These are phyloP conservation scores for Trifolium fragiferum DNA, from an alignment of 306 rosid species.

Conservation along the genomic window DNA sequence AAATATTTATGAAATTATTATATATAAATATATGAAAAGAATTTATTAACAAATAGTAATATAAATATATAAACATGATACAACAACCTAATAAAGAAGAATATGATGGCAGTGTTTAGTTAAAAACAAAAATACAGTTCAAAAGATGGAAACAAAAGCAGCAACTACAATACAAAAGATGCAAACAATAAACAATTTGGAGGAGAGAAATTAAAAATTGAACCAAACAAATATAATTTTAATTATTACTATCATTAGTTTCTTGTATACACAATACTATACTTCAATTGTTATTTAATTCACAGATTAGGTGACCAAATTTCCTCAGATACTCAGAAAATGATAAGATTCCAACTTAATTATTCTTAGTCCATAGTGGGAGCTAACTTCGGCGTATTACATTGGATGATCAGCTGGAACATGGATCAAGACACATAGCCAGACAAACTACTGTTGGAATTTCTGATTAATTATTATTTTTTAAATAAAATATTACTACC, in stretches of 20 bases:
- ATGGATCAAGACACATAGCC: background rate
- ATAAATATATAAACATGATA: no score
- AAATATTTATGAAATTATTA: no score
- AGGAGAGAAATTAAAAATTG: no score
- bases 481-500: background rate
- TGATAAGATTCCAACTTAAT: background rate
- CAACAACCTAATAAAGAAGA: background rate
- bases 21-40: no score
- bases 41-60: no score
- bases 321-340: background rate
- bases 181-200: background rate
- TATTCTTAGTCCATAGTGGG: background rate
- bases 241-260: no score
- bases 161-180: background rate
- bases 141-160: no score
- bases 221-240: no score
- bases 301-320: background rate
- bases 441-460: background rate
- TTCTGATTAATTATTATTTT: background rate
- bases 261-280: no score
- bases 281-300: background rate
- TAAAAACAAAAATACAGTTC: background rate
- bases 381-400: slow-evolving; percentile 8
- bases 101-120: background rate
- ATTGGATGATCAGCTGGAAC: background rate